Base-by-base conservation (phyloP, 495 filamentous ascomycete species). In the Aspergillus coremiiformis region DNA sequence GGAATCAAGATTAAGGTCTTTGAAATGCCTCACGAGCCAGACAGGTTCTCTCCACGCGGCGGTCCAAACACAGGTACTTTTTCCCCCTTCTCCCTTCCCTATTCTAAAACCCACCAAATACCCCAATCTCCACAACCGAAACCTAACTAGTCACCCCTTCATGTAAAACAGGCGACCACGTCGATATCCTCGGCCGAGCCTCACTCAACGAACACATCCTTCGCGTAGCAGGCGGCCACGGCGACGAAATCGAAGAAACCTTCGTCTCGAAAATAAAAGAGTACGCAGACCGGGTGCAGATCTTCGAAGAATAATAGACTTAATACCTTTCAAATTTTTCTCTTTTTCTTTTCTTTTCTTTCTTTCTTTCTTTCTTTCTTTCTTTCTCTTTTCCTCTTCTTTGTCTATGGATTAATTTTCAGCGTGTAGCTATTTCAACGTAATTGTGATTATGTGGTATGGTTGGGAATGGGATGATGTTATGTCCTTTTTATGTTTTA, bases 11-110 rank as follows among this genome's bases (percentile, higher is more conserved):
- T 98, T 62, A 92, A 85, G 49, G 85, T 89, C 3, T 89, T 82
- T 57, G 93, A 97, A 70, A 97, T 97, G 92, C 87, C 84, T 3
- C 94, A 98, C 63, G 90, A 97, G 64, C 93, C 93, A 0, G 90
- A 96, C 51, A 72, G 89, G 20, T 97, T 96, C 67, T 87, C 83
- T 53, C 89, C 94, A 0, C 74, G 93, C 11, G 93, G 93, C 39
- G 93, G 93, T 0, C 93, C 92, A 11, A 97, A 96, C 60, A 97
- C 93, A 30, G 90, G 80, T 82, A 71, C 24, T 2, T 27, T 21
- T 47, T 37, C 17, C 26, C 35, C 32, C 21, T 30, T 20, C 32
- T 39, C 8, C 30, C 27, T 41, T 12, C 48, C 39, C 22, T 17
- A 27, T 26, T 22, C 11, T 23, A 9, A 11, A 21, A 43, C 14